phyloP scores from a whole-genome alignment of 1,284 basidiomycete species.

The Rhodotorula sp. region DNA sequence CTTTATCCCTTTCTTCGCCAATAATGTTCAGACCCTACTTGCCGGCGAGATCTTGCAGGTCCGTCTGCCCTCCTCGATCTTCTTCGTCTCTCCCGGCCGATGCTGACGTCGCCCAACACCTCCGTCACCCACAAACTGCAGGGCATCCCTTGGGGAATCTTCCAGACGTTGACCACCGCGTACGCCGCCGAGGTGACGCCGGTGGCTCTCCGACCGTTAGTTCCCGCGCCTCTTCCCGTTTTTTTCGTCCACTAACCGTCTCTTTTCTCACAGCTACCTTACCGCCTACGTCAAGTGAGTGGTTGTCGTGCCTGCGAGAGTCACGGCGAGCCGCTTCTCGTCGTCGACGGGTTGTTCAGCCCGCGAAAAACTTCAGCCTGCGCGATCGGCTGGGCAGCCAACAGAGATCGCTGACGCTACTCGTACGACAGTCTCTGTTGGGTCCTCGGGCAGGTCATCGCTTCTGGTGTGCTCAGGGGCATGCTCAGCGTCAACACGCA shows the following conservation, averaged over 20 bases:
- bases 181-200: constrained; percentile 57
- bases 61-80: constrained; percentile 14
- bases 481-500: background rate
- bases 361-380: no score
- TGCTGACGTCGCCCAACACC: background rate
- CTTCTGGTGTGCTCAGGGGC: constrained; percentile 52
- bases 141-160: constrained; percentile 47
- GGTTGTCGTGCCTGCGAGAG: no score
- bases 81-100: background rate
- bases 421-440: constrained; percentile 5
- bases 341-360: no score
- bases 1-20: constrained; percentile 51
- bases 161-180: constrained; percentile 54
- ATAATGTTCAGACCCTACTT: constrained; percentile 49
- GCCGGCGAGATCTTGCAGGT: constrained; percentile 47
- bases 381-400: no score
- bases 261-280: constrained; percentile 46
- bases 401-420: no score
- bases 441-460: constrained; percentile 50
- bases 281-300: constrained; percentile 51
- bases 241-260: no score
- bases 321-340: no score
- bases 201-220: constrained; percentile 50
- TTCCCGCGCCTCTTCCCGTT: background rate
- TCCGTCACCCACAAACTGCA: constrained; percentile 18